These are phyloP conservation scores for Xanthoconium purpureum DNA, from an alignment of 768 basidiomycete genomes.

Conservation along the genomic window DNA sequence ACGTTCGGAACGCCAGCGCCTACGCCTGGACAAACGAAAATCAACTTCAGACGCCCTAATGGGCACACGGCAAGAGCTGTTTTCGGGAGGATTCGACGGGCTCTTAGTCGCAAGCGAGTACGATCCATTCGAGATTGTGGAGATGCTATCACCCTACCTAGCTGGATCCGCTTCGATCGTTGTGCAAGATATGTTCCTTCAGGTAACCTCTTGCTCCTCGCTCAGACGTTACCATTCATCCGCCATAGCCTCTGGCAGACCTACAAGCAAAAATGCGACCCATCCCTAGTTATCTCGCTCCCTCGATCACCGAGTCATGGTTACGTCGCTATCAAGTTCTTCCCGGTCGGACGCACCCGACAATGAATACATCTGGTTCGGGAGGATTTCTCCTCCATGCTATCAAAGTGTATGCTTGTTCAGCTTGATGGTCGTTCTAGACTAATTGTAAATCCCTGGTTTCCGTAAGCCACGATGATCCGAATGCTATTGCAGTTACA, in stretches of 20 bases:
- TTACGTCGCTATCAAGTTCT: slow-evolving; percentile 89
- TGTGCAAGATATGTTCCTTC: slow-evolving; percentile 78
- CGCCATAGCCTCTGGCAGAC: slow-evolving; percentile 64
- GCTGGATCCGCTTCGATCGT: slow-evolving; percentile 85
- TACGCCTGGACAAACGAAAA: slow-evolving; percentile 75
- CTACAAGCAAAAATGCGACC: slow-evolving; percentile 69
- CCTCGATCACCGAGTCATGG: slow-evolving; percentile 83
- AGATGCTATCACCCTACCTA: slow-evolving; percentile 70
- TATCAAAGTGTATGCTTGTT: slow-evolving; percentile 69
- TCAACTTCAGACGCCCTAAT: slow-evolving; percentile 59
- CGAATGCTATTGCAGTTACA: slow-evolving; percentile 52
- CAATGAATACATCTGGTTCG: slow-evolving; percentile 85
- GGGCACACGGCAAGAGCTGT: slow-evolving; percentile 73
- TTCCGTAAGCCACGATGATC: slow-evolving; percentile 58
- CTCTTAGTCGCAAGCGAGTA: slow-evolving; percentile 82
- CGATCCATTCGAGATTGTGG: slow-evolving; percentile 78
- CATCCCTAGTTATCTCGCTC: slow-evolving; percentile 66
- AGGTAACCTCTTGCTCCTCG: slow-evolving; percentile 42
- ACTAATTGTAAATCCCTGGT: neutral
- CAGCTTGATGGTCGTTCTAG: neutral
- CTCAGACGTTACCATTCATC: slow-evolving; percentile 6
- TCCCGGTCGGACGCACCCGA: slow-evolving; percentile 95
- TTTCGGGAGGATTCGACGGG: slow-evolving; percentile 88
- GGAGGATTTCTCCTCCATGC: slow-evolving; percentile 86
- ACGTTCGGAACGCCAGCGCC: slow-evolving; percentile 69